These are phyloP conservation scores for Prosopis cineraria DNA, from an alignment of 306 rosid species.

Conservation along the genomic window DNA sequence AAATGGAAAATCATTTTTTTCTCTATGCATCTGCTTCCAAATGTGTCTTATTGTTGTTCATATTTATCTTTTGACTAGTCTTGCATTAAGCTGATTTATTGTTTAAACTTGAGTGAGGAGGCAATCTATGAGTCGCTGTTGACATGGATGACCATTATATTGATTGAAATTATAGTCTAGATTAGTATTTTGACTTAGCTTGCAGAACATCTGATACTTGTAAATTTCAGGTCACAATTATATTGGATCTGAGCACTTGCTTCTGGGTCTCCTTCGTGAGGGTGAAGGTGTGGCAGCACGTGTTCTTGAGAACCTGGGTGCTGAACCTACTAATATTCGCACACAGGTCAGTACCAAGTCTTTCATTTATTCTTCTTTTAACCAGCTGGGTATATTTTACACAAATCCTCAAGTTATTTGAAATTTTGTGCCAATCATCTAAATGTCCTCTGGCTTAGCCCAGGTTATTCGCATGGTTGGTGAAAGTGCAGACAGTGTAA, in stretches of 20 bases:
- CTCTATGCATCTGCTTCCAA: not conserved
- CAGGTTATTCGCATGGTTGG: constrained; percentile 96
- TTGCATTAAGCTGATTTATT: not conserved
- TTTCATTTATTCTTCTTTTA: not conserved
- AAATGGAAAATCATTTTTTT: not conserved
- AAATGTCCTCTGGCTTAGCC: constrained; percentile 10
- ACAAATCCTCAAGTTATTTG: not conserved
- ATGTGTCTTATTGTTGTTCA: not conserved
- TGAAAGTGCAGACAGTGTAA: constrained; percentile 83
- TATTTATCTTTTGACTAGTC: not conserved
- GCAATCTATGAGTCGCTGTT: not conserved
- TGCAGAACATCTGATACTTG: constrained; percentile 2
- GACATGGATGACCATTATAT: not conserved
- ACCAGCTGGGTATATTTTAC: not conserved
- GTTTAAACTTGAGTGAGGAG: constrained; percentile 13
- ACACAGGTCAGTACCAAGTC: constrained; percentile 64
- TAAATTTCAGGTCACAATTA: constrained; percentile 79
- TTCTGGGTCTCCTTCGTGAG: constrained; percentile 93
- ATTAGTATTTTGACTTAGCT: not conserved
- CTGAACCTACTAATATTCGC: constrained; percentile 91
- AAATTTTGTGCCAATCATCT: not conserved
- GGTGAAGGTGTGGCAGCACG: constrained; percentile 99
- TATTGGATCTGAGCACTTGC: constrained; percentile 98
- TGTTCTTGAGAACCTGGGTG: constrained; percentile 93
- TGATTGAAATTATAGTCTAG: not conserved